Conservation (phyloP, 2,329 filamentous ascomycete genomes). For the Apiospora rasikravindrae region DNA sequence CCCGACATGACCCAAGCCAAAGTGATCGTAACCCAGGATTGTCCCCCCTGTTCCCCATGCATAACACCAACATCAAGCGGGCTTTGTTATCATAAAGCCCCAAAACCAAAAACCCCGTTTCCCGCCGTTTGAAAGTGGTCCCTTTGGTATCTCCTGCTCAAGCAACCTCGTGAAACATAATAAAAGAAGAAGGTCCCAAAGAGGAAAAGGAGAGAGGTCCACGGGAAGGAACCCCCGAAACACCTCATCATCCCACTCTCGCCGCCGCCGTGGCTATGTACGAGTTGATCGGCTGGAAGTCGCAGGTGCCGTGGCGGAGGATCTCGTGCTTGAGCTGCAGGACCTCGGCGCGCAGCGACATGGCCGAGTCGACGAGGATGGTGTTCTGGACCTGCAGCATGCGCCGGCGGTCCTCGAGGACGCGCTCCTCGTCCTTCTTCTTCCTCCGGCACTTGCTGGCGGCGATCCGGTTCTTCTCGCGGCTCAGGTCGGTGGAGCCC, state of each 20-base stretch:
- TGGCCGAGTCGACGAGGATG: conserved; percentile 19
- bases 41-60: neutral
- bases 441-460: conserved; percentile 23
- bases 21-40: neutral
- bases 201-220: neutral
- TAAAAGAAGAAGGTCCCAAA: neutral
- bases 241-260: neutral
- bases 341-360: conserved; percentile 17
- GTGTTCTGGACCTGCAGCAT: conserved; percentile 20
- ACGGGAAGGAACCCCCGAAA: too few species aligned
- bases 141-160: neutral
- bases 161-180: neutral
- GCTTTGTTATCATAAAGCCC: neutral
- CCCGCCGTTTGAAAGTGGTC: neutral
- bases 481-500: conserved; percentile 2
- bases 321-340: conserved; percentile 20
- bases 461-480: conserved; percentile 22
- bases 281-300: conserved; percentile 20
- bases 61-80: neutral
- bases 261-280: conserved; percentile 18
- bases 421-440: conserved; percentile 20
- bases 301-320: conserved; percentile 19
- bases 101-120: neutral
- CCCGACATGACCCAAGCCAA: neutral
- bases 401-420: conserved; percentile 18